Percentiles rank a stretch among this genome's conserved stretches.
Conservation (phyloP, 768 basidiomycete genomes). For the Zangia roseola region DNA sequence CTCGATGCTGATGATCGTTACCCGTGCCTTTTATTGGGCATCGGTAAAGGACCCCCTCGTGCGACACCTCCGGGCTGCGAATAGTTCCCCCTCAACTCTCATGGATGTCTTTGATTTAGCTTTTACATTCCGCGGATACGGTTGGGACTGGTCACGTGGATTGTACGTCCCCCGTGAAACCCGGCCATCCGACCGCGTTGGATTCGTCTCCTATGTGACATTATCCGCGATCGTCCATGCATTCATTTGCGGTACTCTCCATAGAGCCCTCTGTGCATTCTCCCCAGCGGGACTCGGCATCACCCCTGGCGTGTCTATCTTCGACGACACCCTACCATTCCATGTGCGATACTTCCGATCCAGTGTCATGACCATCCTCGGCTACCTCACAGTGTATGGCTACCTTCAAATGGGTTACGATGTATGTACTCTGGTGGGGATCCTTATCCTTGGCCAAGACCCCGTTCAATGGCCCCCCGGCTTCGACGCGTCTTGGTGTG, state of each 20-base stretch:
- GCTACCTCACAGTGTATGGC: conserved; percentile 44
- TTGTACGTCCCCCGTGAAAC: conserved; percentile 26
- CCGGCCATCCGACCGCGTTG: conserved; percentile 24
- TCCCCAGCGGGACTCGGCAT: conserved; percentile 35
- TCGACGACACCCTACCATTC: conserved; percentile 29
- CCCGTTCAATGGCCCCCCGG: conserved; percentile 33
- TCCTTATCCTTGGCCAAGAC: conserved; percentile 28
- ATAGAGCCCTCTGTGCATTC: conserved; percentile 47
- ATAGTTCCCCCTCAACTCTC: not conserved
- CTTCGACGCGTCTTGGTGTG: conserved; percentile 31
- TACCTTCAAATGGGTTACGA: conserved; percentile 39
- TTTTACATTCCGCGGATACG: conserved; percentile 51
- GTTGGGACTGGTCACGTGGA: conserved; percentile 55
- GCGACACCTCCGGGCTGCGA: not conserved
- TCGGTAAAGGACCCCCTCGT: not conserved
- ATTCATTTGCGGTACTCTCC: conserved; percentile 44
- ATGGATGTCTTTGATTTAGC: conserved; percentile 51
- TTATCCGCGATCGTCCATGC: conserved; percentile 34
- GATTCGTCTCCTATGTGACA: conserved; percentile 38
- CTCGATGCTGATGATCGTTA: conserved; percentile 3
- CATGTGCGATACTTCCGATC: conserved; percentile 36
- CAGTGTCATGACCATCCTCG: conserved; percentile 39
- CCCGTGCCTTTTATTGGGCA: conserved; percentile 1
- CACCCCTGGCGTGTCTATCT: conserved; percentile 30
- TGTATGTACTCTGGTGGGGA: conserved; percentile 19